These are phyloP conservation scores for Kitagawia praeruptora DNA, from an alignment of 129 eudicot species.

Conservation along the genomic window DNA sequence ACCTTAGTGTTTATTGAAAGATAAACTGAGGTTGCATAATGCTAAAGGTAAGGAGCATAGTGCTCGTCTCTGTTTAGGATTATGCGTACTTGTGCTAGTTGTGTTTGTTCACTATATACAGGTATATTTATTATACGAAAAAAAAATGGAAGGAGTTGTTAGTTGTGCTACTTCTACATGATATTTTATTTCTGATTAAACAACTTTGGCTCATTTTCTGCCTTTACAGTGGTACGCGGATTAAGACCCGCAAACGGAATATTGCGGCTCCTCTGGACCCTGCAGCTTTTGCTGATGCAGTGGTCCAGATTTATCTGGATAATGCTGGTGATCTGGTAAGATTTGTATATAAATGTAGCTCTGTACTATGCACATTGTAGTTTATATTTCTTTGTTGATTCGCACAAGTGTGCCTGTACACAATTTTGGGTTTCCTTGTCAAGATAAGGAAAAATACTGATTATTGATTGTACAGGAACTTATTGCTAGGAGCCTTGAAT, in stretches of 20 bases:
- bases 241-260: constrained; percentile 99
- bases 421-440: too few species aligned
- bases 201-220: constrained; percentile 6
- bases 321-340: constrained; percentile 99
- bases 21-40: not conserved
- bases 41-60: not conserved
- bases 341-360: not conserved
- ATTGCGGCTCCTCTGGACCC: constrained; percentile 99
- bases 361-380: not conserved
- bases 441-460: not conserved
- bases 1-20: not conserved
- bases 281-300: constrained; percentile 99
- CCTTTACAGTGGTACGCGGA: constrained; percentile 96
- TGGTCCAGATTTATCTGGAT: constrained; percentile 99
- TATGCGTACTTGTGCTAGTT: not conserved
- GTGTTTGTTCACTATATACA: not conserved
- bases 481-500: constrained; percentile 88
- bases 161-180: not conserved
- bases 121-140: not conserved
- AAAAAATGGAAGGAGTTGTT: not conserved
- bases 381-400: not conserved
- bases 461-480: constrained; percentile 57
- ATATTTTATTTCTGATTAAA: not conserved
- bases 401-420: not conserved
- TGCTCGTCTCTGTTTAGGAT: not conserved